Percentiles rank a stretch among this genome's conserved stretches.
phyloP scores from a whole-genome alignment of 2,329 filamentous ascomycete genomes.

The Penicillium paneum region DNA sequence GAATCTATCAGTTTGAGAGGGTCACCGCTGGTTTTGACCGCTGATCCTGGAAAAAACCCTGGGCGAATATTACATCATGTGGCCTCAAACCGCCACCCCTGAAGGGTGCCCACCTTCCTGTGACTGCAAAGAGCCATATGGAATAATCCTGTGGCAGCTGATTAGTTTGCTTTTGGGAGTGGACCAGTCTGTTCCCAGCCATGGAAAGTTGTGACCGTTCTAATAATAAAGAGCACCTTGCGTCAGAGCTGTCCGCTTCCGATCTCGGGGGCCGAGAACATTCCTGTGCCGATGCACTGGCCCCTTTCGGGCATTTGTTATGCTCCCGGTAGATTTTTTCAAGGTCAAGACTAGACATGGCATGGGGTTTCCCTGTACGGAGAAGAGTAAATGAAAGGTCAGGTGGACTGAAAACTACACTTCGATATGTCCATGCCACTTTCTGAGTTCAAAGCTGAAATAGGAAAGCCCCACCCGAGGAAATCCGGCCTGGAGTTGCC shows the following conservation, averaged over 20 bases:
- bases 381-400: neutral
- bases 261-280: slow-evolving; percentile 3
- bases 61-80: slow-evolving; percentile 14
- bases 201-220: neutral
- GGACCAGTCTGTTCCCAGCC: neutral
- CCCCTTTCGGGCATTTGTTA: neutral
- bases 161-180: slow-evolving; percentile 1
- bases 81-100: slow-evolving; percentile 1
- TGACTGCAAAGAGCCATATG: neutral
- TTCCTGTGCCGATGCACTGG: neutral
- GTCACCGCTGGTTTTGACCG: slow-evolving; percentile 22
- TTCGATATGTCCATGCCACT: neutral
- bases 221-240: neutral
- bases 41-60: slow-evolving; percentile 3
- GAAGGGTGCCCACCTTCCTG: neutral
- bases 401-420: neutral
- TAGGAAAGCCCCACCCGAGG: slow-evolving; percentile 5
- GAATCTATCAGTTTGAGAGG: neutral
- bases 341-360: neutral
- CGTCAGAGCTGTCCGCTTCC: slow-evolving; percentile 2
- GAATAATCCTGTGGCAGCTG: neutral
- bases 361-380: neutral
- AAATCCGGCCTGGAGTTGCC: slow-evolving; percentile 1
- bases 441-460: neutral
- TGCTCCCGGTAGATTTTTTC: neutral